Base-by-base conservation (phyloP, 2,329 filamentous ascomycete species). In the Fusarium hostae region DNA sequence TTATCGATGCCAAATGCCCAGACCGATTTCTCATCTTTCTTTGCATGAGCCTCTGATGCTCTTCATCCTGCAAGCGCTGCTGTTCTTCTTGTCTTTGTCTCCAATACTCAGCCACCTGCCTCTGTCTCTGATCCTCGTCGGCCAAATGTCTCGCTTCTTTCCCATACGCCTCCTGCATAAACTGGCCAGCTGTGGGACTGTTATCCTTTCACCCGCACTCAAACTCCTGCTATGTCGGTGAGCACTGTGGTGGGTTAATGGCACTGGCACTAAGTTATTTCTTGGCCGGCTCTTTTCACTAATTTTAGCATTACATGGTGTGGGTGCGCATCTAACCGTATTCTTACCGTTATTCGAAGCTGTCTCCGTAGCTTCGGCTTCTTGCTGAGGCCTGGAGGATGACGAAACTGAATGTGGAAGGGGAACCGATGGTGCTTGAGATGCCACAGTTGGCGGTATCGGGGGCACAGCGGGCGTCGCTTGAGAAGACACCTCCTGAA, bases 281-380 rank as follows among this genome's bases (percentile, higher is more conserved):
- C 22, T 41, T 52, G 40, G 16, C 37, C 34, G 40, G 41, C 32
- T 62, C 63, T 63, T 48, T 37, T 43, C 22, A 44, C 26, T 24
- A 24, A 20, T 24, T 62, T 63, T 43, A 63, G 63, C 44, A 47
- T 51, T 24, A 16, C 44, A 30, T 35, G 30, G 18, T n/a, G n/a
- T 8, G 24, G 18, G 12, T 22, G 10, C 18, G 32, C 24, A 58
- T 35, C 35, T 37, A 28, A 35, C 34, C 32, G 32, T 28, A 20
- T 15, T 62, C 64, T 50, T 54, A 67, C 64, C 39, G 48, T 48
- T 32, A n/a, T 48, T 47, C 9, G 20, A 52, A 35, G 58, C 48
- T 15, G 43, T 15, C 22, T 24, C 9, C n/a, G 10, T 32, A 34
- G 24, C 16, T 11, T 50, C n/a, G 22, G 18, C 28, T 12, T 26